Conservation (phyloP, 163 green algal species). For the Dunaliella salina region DNA sequence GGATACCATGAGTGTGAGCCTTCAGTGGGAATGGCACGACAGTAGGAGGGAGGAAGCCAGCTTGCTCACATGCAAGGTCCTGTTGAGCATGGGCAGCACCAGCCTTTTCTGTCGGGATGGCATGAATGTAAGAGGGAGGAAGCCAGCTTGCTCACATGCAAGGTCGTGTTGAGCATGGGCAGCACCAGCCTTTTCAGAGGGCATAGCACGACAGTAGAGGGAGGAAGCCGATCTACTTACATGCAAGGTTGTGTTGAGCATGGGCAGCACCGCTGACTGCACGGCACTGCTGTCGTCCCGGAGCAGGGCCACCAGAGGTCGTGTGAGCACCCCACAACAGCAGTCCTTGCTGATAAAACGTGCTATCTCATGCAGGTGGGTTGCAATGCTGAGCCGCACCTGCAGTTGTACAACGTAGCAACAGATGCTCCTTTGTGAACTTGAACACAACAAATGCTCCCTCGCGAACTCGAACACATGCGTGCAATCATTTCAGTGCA, state of each 20-base stretch:
- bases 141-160: neutral
- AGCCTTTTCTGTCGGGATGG: too few relatives aligned
- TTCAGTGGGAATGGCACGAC: too few relatives aligned
- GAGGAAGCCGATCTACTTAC: neutral
- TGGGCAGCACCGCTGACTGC: constrained; percentile 25
- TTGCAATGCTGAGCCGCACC: constrained; percentile 44
- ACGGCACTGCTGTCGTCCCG: constrained; percentile 50
- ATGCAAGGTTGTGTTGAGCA: constrained; percentile 18
- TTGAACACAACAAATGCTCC: too few relatives aligned
- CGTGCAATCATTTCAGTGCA: too few relatives aligned
- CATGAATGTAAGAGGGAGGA: too few relatives aligned
- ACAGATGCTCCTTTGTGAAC: too few relatives aligned
- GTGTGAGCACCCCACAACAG: constrained; percentile 31
- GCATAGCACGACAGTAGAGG: too few relatives aligned
- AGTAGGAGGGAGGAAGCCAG: neutral
- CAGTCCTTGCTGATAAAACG: constrained; percentile 35
- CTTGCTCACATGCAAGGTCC: constrained; percentile 5
- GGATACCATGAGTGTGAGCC: too few relatives aligned
- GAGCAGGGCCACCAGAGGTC: constrained; percentile 54
- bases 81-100: too few relatives aligned
- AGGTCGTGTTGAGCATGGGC: too few relatives aligned
- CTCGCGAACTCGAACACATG: too few relatives aligned
- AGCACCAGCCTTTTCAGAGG: too few relatives aligned
- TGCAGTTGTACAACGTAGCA: constrained; percentile 3
- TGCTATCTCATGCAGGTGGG: constrained; percentile 44